phyloP scores from a whole-genome alignment of 2,329 filamentous ascomycete genomes.

The Aspergillus ibericus region DNA sequence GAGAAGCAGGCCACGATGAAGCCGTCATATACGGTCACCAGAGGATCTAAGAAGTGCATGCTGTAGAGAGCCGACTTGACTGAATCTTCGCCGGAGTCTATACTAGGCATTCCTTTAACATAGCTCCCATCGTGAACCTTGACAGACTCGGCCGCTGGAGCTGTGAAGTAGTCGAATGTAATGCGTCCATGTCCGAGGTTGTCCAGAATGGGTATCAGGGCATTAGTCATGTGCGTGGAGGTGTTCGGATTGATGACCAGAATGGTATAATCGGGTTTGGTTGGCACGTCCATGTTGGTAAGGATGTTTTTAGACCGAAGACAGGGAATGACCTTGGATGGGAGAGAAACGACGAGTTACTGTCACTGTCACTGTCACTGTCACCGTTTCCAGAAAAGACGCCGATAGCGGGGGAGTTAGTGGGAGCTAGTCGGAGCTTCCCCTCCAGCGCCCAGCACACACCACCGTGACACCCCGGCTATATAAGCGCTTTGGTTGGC shows the following conservation, averaged over 20 bases:
- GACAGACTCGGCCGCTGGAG: constrained; percentile 31
- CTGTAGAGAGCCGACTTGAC: constrained; percentile 63
- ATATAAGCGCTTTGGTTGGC: not conserved
- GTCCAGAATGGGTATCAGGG: constrained; percentile 41
- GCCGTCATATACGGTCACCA: constrained; percentile 58
- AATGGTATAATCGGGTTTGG: constrained; percentile 28
- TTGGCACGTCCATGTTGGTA: constrained; percentile 1
- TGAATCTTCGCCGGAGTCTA: constrained; percentile 74
- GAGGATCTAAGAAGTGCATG: constrained; percentile 53
- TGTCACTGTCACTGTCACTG: not conserved
- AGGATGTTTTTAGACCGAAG: not conserved
- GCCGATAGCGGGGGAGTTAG: constrained; percentile 1
- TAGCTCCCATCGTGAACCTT: constrained; percentile 30
- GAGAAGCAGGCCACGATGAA: constrained; percentile 88
- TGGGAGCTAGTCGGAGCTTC: not conserved
- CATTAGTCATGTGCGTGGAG: constrained; percentile 46
- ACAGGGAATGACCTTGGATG: not conserved
- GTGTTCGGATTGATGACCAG: constrained; percentile 50
- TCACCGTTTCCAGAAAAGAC: not conserved
- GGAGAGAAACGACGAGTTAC: not conserved
- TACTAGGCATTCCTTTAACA: constrained; percentile 64
- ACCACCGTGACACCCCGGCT: not conserved
- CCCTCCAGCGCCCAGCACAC: not conserved
- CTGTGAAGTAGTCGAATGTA: constrained; percentile 43
- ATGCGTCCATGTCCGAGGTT: constrained; percentile 38